Percentiles rank a stretch among this genome's conserved stretches.
These are phyloP conservation scores for Podospora sp. DNA, from an alignment of 495 filamentous ascomycete genomes.

Conservation along the genomic window DNA sequence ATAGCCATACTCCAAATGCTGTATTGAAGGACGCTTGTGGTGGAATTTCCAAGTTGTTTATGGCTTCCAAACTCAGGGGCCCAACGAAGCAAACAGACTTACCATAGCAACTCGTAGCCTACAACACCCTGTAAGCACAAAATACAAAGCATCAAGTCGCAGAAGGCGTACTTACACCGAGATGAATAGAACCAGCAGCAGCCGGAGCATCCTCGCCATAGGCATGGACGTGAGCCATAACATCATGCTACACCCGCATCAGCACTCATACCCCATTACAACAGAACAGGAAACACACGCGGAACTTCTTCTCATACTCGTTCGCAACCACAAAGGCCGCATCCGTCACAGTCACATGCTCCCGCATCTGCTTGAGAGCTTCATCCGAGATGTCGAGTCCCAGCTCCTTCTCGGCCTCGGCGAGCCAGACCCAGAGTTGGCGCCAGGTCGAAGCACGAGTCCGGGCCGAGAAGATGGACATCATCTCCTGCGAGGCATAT, in stretches of 20 bases:
- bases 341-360: conserved; percentile 72
- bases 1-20: neutral
- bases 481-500: conserved; percentile 67
- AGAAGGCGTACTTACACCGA: conserved; percentile 44
- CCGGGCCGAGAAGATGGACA: conserved; percentile 68
- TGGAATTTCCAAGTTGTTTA: neutral
- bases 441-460: conserved; percentile 76
- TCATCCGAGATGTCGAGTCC: conserved; percentile 67
- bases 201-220: conserved; percentile 82
- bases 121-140: neutral
- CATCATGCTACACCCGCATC: conserved; percentile 49
- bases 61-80: neutral
- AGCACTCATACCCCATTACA: neutral
- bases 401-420: conserved; percentile 76
- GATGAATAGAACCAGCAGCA: conserved; percentile 87
- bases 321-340: conserved; percentile 75
- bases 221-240: conserved; percentile 59
- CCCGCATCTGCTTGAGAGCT: conserved; percentile 74
- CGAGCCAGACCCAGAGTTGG: conserved; percentile 79
- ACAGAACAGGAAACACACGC: conserved; percentile 16
- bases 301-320: conserved; percentile 65
- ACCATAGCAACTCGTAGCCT: conserved; percentile 40
- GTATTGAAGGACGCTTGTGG: neutral
- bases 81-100: neutral
- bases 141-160: neutral